Evolutionary conservation across 164 flowering plant genomes (phyloP).

Genomic region (Aristolochia californica): DNA sequence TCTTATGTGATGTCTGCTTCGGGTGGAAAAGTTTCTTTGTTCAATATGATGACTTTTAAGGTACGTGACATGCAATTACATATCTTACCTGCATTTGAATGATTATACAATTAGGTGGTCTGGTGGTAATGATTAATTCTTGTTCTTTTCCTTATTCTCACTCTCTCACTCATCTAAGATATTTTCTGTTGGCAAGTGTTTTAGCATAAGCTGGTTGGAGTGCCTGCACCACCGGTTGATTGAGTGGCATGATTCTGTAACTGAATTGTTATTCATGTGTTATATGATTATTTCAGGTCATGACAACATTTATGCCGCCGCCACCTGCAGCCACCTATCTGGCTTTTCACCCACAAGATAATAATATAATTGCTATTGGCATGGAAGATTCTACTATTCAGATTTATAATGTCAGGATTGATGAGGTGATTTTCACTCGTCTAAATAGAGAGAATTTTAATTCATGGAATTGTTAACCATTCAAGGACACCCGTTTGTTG

Average conservation of each 20-base stretch:
- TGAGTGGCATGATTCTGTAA: no score
- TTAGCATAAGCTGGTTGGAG: no score
- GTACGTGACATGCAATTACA: slow-evolving; percentile 20
- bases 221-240: no score
- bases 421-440: slow-evolving; percentile 32
- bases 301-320: slow-evolving; percentile 70
- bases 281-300: slow-evolving; percentile 26
- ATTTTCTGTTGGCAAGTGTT: no score
- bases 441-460: background rate
- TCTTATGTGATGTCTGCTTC: slow-evolving; percentile 61
- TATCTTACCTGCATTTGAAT: background rate
- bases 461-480: background rate
- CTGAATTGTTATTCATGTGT: no score
- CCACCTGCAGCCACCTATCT: slow-evolving; percentile 68
- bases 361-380: slow-evolving; percentile 68
- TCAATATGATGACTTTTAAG: slow-evolving; percentile 75
- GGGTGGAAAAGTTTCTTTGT: slow-evolving; percentile 60
- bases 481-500: background rate
- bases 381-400: slow-evolving; percentile 71
- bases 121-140: background rate
- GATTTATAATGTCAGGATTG: slow-evolving; percentile 61
- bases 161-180: background rate
- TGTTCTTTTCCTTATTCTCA: no score
- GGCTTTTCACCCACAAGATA: slow-evolving; percentile 78
- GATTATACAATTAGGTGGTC: background rate